Base-by-base conservation (phyloP, 2,329 filamentous ascomycete genomes). In the Monilinia vaccinii-corymbosi region DNA sequence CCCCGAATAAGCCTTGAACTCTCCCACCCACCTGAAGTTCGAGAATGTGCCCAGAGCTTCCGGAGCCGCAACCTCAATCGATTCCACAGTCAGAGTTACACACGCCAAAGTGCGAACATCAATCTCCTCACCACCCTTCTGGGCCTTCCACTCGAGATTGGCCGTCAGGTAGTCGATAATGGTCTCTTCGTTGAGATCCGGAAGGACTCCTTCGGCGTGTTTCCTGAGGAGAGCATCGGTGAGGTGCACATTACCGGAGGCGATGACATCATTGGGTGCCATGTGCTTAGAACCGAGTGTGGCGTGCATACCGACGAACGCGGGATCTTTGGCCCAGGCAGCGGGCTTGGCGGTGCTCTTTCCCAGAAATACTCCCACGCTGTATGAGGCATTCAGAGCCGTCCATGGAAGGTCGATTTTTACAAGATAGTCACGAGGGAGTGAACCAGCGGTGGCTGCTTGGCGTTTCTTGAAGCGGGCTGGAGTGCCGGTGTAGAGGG, bases 181-280 rank as follows among this genome's bases (percentile, higher is more conserved):
- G 4, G 64, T 64, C 11, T 65, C 66, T 6, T 63, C 56, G 23
- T 70, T 62, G 9, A 73, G 58, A 21, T 67, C 64, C 6, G 62
- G 45, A 14, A 72, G 56, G 16, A 65, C 58, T 2, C 66, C 67
- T 18, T 65, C 64, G 5, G 66, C 60, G 14, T 72, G 67, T 52
- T 69, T 51, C 8, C 32, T 34, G 32, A 72, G 52, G 7, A 77
- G 64, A 23, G 68, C 70, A 1, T 70, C 67, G 1, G 73, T 75
- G 4, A 77, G 63, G 8, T 68, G 71, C 14, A 76, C 71, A 32
- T 68, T 73, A 23, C 72, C 73, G 6, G 73, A 72, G 21, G 75
- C 31, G 67, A 28, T 66, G 38, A 28, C 69, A 56, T 14, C 67
- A n/a, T 46, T 48, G 50, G 50, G 32, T 7, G 51, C 7, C 28